Evolutionary conservation across 2,329 filamentous ascomycete genomes (phyloP).

Genomic region (Tolypocladium nubicola): DNA sequence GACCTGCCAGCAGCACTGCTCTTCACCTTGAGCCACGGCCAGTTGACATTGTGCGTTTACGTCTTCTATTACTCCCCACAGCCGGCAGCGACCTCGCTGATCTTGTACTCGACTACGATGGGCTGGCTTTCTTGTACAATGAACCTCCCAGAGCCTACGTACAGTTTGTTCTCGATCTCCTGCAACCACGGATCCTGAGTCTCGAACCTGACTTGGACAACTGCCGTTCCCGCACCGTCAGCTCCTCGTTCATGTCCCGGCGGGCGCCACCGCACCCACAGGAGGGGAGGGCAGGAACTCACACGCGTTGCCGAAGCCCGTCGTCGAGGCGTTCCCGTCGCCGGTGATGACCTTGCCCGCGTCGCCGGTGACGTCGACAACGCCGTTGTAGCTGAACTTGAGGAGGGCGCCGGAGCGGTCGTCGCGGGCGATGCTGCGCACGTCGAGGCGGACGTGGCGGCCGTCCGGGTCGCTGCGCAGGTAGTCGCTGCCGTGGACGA

Average conservation of each 20-base stretch:
- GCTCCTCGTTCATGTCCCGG: background rate
- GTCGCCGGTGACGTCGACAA: slow-evolving; percentile 21
- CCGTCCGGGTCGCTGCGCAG: slow-evolving; percentile 27
- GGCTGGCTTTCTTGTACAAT: slow-evolving; percentile 21
- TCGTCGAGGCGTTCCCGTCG: slow-evolving; percentile 23
- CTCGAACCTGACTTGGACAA: background rate
- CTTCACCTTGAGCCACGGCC: background rate
- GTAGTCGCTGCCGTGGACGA: slow-evolving; percentile 28
- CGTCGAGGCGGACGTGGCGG: slow-evolving; percentile 25
- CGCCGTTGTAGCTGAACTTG: slow-evolving; percentile 26
- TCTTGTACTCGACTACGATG: slow-evolving; percentile 30
- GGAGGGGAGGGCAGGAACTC: background rate
- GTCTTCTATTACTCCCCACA: background rate
- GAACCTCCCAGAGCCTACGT: slow-evolving; percentile 29
- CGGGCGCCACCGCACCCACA: background rate
- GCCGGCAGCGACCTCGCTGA: slow-evolving; percentile 24
- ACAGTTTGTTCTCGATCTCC: slow-evolving; percentile 25
- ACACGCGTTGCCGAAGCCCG: slow-evolving; percentile 6
- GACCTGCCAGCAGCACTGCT: background rate
- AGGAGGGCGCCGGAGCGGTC: slow-evolving; percentile 16
- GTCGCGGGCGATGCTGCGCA: slow-evolving; percentile 22
- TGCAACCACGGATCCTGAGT: background rate
- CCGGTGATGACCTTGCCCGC: slow-evolving; percentile 23
- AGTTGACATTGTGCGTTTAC: background rate
- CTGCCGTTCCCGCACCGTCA: background rate